Evolutionary conservation across 2,329 filamentous ascomycete genomes (phyloP).

Genomic region (Cordyceps militaris): DNA sequence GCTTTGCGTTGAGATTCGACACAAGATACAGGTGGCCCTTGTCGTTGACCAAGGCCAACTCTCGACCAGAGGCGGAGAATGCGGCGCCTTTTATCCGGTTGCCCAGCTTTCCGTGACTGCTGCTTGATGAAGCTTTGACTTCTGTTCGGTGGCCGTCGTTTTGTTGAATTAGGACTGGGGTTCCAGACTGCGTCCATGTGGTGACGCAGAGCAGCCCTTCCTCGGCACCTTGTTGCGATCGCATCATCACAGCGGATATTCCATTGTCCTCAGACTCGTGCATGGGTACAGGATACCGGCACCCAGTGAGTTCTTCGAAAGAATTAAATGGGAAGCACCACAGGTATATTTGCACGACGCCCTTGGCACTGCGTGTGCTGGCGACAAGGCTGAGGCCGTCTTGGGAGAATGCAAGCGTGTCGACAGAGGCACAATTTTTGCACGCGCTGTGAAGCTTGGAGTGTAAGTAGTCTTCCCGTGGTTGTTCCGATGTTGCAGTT

Average conservation of each 20-base stretch:
- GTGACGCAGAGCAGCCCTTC: constrained; percentile 32
- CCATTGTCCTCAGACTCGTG: constrained; percentile 37
- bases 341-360: constrained; percentile 30
- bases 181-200: constrained; percentile 36
- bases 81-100: constrained; percentile 32
- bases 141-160: constrained; percentile 29
- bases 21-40: constrained; percentile 33
- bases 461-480: constrained; percentile 32
- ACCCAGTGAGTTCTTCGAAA: constrained; percentile 29
- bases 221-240: constrained; percentile 25
- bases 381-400: constrained; percentile 34
- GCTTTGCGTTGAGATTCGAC: constrained; percentile 30
- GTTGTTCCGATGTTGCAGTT: constrained; percentile 25
- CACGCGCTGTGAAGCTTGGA: constrained; percentile 26
- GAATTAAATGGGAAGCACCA: constrained; percentile 32
- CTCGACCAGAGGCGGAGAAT: constrained; percentile 31
- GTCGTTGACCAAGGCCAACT: constrained; percentile 35
- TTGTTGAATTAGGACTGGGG: constrained; percentile 32
- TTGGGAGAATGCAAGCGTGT: constrained; percentile 33
- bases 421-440: constrained; percentile 29
- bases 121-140: constrained; percentile 25
- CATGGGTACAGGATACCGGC: constrained; percentile 31
- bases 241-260: constrained; percentile 29
- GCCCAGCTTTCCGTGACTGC: constrained; percentile 27
- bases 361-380: constrained; percentile 29